A percentile compares a stretch with the other conserved stretches of the same genome.
Conservation (phyloP, 441 rosid genomes). For the Brassica balearica region DNA sequence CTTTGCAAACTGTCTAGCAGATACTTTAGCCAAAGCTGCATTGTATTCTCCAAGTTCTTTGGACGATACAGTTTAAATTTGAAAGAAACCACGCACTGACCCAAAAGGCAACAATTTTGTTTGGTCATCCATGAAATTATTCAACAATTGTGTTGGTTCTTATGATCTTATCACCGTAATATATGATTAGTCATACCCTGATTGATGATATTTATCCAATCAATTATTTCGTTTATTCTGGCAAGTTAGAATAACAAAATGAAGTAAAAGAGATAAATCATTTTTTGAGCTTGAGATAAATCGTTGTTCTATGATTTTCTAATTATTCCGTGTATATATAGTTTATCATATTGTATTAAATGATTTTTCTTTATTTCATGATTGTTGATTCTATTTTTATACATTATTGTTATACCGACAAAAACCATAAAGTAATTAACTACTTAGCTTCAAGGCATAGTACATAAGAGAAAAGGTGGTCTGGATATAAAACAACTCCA, state of each 20-base stretch:
- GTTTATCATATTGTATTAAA: not conserved
- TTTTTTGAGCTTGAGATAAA: no score
- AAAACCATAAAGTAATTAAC: not conserved
- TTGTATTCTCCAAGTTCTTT: not conserved
- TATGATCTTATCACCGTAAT: not conserved
- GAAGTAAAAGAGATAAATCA: not conserved
- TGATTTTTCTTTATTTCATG: not conserved
- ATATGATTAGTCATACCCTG: not conserved
- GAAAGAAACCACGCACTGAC: not conserved
- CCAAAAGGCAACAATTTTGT: not conserved
- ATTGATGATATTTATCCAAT: not conserved
- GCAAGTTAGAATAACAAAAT: not conserved
- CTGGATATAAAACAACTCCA: slow-evolving; percentile 39
- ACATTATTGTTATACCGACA: slow-evolving; percentile 7
- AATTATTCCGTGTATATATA: not conserved
- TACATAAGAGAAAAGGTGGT: slow-evolving; percentile 12
- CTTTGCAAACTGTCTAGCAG: not conserved
- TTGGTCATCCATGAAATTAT: not conserved
- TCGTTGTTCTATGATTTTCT: not conserved
- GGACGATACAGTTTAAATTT: not conserved
- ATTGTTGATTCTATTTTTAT: not conserved
- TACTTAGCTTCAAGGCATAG: slow-evolving; percentile 24
- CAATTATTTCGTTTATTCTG: not conserved
- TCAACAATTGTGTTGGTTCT: not conserved
- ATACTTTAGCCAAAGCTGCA: not conserved